Evolutionary conservation across 768 basidiomycete species (phyloP).

Genomic region (Suillus subluteus): DNA sequence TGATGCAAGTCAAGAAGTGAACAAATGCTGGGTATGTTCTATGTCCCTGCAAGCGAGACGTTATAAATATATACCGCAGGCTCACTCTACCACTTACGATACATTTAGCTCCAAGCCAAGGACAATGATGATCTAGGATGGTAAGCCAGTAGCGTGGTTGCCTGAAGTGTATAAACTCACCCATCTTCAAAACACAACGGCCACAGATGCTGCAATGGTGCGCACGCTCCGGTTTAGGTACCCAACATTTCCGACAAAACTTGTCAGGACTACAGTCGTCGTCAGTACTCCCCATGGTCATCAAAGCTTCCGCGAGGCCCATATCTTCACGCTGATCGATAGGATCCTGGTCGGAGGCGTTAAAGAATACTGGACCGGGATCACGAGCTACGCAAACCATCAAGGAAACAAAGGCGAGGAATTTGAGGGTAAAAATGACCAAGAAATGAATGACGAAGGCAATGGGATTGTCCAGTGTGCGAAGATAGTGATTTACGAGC

Average conservation of each 20-base stretch:
- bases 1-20: constrained; percentile 71
- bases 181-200: constrained; percentile 85
- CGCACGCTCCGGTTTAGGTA: constrained; percentile 76
- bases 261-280: constrained; percentile 58
- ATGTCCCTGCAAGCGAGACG: constrained; percentile 57
- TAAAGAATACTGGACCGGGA: constrained; percentile 60
- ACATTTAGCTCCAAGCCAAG: constrained; percentile 79
- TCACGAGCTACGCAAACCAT: constrained; percentile 74
- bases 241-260: constrained; percentile 83
- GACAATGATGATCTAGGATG: constrained; percentile 79
- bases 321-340: constrained; percentile 44
- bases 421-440: constrained; percentile 65
- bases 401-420: constrained; percentile 72
- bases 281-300: constrained; percentile 52
- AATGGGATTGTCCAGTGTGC: constrained; percentile 49
- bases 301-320: constrained; percentile 63
- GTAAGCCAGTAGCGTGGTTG: neutral
- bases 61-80: neutral
- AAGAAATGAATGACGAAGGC: constrained; percentile 57
- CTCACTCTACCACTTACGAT: constrained; percentile 54
- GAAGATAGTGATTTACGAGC: constrained; percentile 68
- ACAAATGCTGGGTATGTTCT: constrained; percentile 85
- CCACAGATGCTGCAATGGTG: constrained; percentile 80
- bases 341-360: constrained; percentile 28
- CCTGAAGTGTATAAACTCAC: constrained; percentile 43